These are phyloP conservation scores for Diaporthe ilicicola DNA, from an alignment of 2,329 filamentous ascomycete species.

Conservation along the genomic window DNA sequence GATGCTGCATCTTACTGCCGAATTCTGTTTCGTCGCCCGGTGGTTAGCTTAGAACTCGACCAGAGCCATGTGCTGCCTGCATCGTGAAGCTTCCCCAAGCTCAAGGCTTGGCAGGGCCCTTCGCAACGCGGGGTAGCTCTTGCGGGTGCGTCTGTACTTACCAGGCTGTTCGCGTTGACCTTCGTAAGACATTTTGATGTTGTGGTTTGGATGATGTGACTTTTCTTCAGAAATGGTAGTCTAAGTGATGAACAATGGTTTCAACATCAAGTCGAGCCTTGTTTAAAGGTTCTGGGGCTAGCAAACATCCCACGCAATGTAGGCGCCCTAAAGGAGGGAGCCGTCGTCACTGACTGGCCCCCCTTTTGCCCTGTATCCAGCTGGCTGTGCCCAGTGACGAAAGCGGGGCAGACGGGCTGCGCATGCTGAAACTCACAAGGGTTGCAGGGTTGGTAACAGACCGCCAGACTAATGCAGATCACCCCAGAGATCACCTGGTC, in stretches of 20 bases:
- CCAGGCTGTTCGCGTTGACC: constrained; percentile 34
- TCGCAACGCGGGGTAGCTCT: constrained; percentile 32
- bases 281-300: background rate
- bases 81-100: constrained; percentile 19
- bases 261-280: background rate
- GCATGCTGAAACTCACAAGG: constrained; percentile 5
- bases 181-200: constrained; percentile 29
- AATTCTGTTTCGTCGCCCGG: constrained; percentile 15
- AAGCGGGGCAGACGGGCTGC: background rate
- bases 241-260: background rate
- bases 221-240: background rate
- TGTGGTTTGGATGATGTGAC: background rate
- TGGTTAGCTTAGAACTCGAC: background rate
- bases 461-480: constrained; percentile 20
- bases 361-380: background rate
- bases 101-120: constrained; percentile 8
- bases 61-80: background rate
- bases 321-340: background rate
- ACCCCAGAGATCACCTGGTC: background rate
- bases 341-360: constrained; percentile 22
- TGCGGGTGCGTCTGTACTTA: constrained; percentile 21
- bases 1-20: constrained; percentile 23
- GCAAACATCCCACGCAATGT: constrained; percentile 6
- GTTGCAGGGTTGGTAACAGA: constrained; percentile 13
- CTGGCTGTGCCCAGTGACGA: constrained; percentile 27